Percentiles rank a stretch among this genome's conserved stretches.
Evolutionary conservation across 1,139 yeast species (phyloP).

Genomic region (Geotrichum phurueaensis): DNA sequence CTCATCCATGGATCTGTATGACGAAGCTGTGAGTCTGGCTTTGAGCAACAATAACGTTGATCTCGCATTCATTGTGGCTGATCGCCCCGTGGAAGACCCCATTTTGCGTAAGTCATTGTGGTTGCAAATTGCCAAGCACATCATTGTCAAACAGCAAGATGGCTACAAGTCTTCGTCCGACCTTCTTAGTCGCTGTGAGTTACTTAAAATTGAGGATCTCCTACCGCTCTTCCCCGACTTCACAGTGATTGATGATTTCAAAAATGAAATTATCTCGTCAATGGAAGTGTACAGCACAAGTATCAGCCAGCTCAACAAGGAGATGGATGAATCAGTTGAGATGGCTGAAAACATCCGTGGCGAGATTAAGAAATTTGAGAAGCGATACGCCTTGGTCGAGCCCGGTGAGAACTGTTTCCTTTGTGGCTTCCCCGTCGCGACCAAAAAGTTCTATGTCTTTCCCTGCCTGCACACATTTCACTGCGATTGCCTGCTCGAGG

Average conservation of each 20-base stretch:
- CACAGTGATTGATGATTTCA: constrained; percentile 72
- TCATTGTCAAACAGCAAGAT: constrained; percentile 37
- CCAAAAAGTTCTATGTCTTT: constrained; percentile 70
- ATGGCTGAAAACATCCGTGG: constrained; percentile 57
- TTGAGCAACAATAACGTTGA: constrained; percentile 56
- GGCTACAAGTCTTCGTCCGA: constrained; percentile 36
- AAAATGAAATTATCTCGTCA: constrained; percentile 74
- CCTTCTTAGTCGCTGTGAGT: constrained; percentile 47
- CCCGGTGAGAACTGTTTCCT: constrained; percentile 79
- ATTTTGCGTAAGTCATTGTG: constrained; percentile 64
- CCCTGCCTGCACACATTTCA: constrained; percentile 93
- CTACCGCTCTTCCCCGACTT: constrained; percentile 81
- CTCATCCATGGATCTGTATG: constrained; percentile 60
- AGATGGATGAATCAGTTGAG: constrained; percentile 67
- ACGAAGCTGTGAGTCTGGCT: constrained; percentile 76
- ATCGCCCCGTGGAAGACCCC: constrained; percentile 43
- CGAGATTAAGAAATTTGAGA: constrained; percentile 50
- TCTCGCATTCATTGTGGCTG: constrained; percentile 54
- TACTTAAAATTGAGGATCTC: constrained; percentile 72
- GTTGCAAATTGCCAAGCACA: constrained; percentile 59
- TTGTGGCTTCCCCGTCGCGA: constrained; percentile 63
- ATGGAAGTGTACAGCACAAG: constrained; percentile 65
- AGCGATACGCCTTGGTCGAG: constrained; percentile 54
- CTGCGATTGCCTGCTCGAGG: constrained; percentile 70
- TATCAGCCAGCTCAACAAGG: constrained; percentile 58